Percentiles rank a stretch among this genome's conserved stretches.
Evolutionary conservation across 129 eudicot genomes (phyloP).

Genomic region (Escallonia herrerae): DNA sequence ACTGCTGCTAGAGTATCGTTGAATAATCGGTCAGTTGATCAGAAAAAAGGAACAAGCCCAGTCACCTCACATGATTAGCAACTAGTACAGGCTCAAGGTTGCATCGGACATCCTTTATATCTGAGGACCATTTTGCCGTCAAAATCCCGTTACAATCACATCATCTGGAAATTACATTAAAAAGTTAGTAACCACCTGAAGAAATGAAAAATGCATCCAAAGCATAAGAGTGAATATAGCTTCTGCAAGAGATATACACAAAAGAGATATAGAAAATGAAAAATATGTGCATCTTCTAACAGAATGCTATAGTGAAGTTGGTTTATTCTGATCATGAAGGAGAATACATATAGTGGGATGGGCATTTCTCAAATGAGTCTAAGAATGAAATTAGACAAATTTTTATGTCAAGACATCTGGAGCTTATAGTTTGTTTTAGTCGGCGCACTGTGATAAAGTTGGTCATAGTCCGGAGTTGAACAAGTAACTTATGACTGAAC

Average conservation of each 20-base stretch:
- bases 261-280: too few species aligned
- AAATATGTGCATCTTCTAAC: too few species aligned
- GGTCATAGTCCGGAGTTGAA: too few species aligned
- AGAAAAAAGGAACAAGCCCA: background rate
- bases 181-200: constrained; percentile 8
- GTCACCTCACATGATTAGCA: constrained; percentile 78
- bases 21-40: constrained; percentile 6
- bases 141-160: constrained; percentile 83
- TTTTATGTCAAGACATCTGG: too few species aligned
- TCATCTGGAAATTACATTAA: constrained; percentile 54
- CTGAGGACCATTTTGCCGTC: constrained; percentile 97
- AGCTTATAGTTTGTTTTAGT: too few species aligned
- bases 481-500: too few species aligned
- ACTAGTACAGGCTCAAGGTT: constrained; percentile 95
- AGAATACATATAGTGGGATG: too few species aligned
- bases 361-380: background rate
- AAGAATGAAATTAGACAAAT: background rate
- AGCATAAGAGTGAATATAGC: background rate
- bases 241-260: background rate
- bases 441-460: too few species aligned
- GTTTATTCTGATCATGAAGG: too few species aligned
- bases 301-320: too few species aligned
- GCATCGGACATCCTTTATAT: constrained; percentile 85
- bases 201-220: background rate
- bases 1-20: background rate